A percentile compares a stretch with the other conserved stretches of the same genome.
These are phyloP conservation scores for Blastosporella zonata DNA, from an alignment of 1,284 basidiomycete species.

Conservation along the genomic window DNA sequence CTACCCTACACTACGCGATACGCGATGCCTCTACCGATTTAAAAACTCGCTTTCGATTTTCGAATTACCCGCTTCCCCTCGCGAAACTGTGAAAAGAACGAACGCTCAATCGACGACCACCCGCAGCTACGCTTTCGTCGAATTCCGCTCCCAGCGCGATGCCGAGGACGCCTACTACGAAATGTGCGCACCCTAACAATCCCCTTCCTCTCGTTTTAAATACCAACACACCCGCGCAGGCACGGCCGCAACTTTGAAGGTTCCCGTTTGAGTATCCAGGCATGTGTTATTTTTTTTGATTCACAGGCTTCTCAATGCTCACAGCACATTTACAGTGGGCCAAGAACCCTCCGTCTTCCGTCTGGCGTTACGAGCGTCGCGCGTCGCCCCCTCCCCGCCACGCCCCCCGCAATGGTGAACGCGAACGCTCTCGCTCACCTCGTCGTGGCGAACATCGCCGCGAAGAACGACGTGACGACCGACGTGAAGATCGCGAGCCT, in stretches of 20 bases:
- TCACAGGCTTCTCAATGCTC: background rate
- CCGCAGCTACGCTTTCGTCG: slow-evolving; percentile 88
- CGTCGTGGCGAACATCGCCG: slow-evolving; percentile 36
- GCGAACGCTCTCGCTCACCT: slow-evolving; percentile 43
- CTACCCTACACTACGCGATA: slow-evolving; percentile 18
- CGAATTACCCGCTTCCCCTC: slow-evolving; percentile 26
- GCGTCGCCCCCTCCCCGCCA: slow-evolving; percentile 50
- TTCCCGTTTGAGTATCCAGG: slow-evolving; percentile 78
- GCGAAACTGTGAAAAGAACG: slow-evolving; percentile 31
- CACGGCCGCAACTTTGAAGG: slow-evolving; percentile 84
- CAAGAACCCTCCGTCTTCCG: slow-evolving; percentile 83
- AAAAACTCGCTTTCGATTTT: slow-evolving; percentile 30
- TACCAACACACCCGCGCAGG: slow-evolving; percentile 41
- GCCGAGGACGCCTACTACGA: slow-evolving; percentile 90
- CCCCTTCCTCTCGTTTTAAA: background rate
- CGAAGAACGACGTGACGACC: slow-evolving; percentile 32
- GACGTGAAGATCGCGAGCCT: slow-evolving; percentile 30
- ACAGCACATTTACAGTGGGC: slow-evolving; percentile 63
- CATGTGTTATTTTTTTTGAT: slow-evolving; percentile 25
- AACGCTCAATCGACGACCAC: slow-evolving; percentile 65
- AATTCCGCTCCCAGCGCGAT: slow-evolving; percentile 80
- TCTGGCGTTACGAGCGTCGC: slow-evolving; percentile 79
- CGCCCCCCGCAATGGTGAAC: slow-evolving; percentile 41
- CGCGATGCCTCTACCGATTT: slow-evolving; percentile 26
- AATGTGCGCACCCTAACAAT: slow-evolving; percentile 55